Conservation (phyloP, 2,329 filamentous ascomycete genomes). For the Cladosporium sp. region DNA sequence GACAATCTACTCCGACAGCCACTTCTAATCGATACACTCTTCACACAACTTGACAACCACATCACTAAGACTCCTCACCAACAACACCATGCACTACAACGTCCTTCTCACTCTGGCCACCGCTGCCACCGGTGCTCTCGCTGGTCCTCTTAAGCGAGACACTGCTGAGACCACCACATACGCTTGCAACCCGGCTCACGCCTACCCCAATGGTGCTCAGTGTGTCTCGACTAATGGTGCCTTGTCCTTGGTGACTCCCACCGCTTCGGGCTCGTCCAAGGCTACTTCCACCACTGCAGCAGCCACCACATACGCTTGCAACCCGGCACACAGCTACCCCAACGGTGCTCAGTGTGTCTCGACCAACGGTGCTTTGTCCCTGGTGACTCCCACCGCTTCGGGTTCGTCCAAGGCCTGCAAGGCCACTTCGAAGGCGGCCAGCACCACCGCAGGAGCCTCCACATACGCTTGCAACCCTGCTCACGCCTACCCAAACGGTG, state of each 20-base stretch:
- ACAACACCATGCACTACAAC: background rate
- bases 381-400: conserved; percentile 21
- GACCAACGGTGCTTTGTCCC: conserved; percentile 22
- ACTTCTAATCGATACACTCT: background rate
- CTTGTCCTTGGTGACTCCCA: conserved; percentile 23
- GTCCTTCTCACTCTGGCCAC: conserved; percentile 7
- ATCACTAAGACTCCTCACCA: background rate
- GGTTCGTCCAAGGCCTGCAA: background rate
- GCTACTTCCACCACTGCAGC: conserved; percentile 15
- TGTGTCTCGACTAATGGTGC: conserved; percentile 25
- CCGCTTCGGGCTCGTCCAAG: conserved; percentile 1
- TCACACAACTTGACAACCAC: background rate
- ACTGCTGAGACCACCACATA: conserved; percentile 19
- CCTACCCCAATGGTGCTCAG: conserved; percentile 25
- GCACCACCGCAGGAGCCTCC: background rate
- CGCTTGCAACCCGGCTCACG: conserved; percentile 29
- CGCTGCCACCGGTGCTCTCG: conserved; percentile 11
- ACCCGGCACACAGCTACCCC: conserved; percentile 29
- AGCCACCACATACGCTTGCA: conserved; percentile 24
- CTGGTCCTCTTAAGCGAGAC: conserved; percentile 1
- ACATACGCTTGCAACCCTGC: too few relatives aligned
- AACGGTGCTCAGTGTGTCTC: conserved; percentile 25
- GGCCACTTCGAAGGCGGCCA: background rate
- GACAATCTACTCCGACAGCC: background rate
- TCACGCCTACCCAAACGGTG: too few relatives aligned